Evolutionary conservation across 2,329 filamentous ascomycete species (phyloP), one percentile per base, ranked within the genome.

Genomic region (Colletotrichum costaricense): DNA sequence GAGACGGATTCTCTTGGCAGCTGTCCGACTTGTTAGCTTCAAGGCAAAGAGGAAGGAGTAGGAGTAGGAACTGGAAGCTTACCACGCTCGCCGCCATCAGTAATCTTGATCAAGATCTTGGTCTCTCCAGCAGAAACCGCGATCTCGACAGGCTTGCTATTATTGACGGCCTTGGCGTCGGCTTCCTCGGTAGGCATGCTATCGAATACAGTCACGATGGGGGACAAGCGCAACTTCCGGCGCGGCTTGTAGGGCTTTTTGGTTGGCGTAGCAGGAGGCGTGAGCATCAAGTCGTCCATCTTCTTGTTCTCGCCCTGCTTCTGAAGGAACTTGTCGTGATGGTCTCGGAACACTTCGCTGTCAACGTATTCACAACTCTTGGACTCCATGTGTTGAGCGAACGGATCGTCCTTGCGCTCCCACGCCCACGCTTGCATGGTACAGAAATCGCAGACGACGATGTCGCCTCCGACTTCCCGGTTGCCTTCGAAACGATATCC

Each of bases 401-500:
- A 75, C 0, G 74, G 74, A 7, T 75, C 54, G 16, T 75, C 74
- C 5, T 69, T 72, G 0, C n/a, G 0, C 2, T 72, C 65, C 74
- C 72, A 75, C 0, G 28, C 16, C 72, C 72, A 75, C 0, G 68
- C 64, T 0, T 74, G 60, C 2, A 74, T 26, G 0, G 16, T 14
- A 58, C 74, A 75, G 0, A 8, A 28, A 2, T 64, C 35, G 22
- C 74, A 75, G 3, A 24, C 33, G 0, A 72, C 72, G 1, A 30
- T 55, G 8, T 75, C 74, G 0, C 33, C 2, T 0, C 16, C 12
- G 3, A 26, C 3, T 5, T 7, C 0, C 60, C 35, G 6, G 2
- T 24, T 2, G 24, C 64, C 9, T 19, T 52, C 19, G 4, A 66
- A 28, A 1, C 28, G 52, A 16, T 72, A 75, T 3, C 74, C 72